Conservation (phyloP, 768 basidiomycete genomes). For the Daedalea quercina region DNA sequence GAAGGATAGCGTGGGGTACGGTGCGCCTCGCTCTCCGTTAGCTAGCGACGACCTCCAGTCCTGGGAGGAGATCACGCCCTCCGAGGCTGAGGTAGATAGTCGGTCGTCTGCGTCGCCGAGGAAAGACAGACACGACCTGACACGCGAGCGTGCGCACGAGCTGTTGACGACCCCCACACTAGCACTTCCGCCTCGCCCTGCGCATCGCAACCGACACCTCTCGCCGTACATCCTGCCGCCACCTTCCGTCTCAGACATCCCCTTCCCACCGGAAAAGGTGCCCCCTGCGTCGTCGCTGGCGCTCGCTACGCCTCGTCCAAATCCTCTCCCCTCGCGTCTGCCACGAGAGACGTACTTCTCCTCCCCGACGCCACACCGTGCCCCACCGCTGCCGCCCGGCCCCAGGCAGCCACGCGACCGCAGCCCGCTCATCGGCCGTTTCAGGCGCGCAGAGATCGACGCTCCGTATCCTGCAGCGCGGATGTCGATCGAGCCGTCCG, state of each 20-base stretch:
- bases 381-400: too few relatives aligned
- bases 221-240: not conserved
- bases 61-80: slow-evolving; percentile 11
- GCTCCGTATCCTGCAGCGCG: too few relatives aligned
- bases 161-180: not conserved
- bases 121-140: not conserved
- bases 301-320: not conserved
- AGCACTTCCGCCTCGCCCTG: not conserved
- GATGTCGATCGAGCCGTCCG: too few relatives aligned
- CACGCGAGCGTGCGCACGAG: not conserved
- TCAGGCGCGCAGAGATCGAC: too few relatives aligned
- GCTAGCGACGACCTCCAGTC: slow-evolving; percentile 1
- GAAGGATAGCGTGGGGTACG: not conserved
- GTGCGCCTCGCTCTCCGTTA: not conserved
- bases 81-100: not conserved
- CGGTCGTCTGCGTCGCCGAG: not conserved
- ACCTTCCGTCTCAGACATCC: not conserved
- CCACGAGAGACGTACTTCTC: too few relatives aligned
- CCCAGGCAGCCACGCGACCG: too few relatives aligned
- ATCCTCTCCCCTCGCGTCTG: not conserved
- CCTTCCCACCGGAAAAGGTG: not conserved
- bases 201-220: not conserved
- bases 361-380: too few relatives aligned
- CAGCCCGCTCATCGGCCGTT: too few relatives aligned
- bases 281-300: not conserved